Evolutionary conservation across 768 basidiomycete species (phyloP).

Genomic region (Boletus vinaceobasis): DNA sequence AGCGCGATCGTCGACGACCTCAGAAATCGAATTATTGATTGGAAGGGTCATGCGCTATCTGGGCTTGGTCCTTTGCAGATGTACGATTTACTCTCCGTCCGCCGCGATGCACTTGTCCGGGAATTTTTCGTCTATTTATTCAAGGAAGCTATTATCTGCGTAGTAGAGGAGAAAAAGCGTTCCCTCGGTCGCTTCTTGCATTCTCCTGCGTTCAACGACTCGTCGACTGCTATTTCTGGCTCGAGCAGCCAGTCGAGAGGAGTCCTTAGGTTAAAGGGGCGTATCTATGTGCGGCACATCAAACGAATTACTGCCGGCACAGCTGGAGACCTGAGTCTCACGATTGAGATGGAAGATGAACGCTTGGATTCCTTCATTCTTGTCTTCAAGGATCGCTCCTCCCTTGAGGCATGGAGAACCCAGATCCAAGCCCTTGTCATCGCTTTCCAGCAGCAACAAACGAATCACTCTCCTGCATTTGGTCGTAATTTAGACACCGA

Average conservation of each 20-base stretch:
- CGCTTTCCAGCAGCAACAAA: constrained; percentile 59
- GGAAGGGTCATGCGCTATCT: constrained; percentile 91
- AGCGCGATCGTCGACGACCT: constrained; percentile 84
- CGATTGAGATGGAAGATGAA: constrained; percentile 98
- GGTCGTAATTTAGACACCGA: constrained; percentile 55
- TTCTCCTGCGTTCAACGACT: constrained; percentile 54
- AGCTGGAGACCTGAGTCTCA: constrained; percentile 84
- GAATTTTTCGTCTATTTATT: constrained; percentile 98
- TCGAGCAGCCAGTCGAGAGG: constrained; percentile 43
- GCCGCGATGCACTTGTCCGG: constrained; percentile 83
- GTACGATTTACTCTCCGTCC: constrained; percentile 87
- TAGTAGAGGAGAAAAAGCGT: constrained; percentile 93
- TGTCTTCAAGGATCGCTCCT: constrained; percentile 88
- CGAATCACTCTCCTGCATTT: constrained; percentile 23
- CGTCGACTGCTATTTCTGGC: constrained; percentile 39
- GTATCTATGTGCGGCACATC: constrained; percentile 95
- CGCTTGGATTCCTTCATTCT: constrained; percentile 91
- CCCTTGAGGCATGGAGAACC: constrained; percentile 83
- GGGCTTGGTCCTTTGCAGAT: constrained; percentile 87
- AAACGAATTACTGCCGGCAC: constrained; percentile 81
- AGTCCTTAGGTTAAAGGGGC: constrained; percentile 86
- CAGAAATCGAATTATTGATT: constrained; percentile 86
- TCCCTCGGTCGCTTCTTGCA: constrained; percentile 73
- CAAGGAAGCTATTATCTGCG: constrained; percentile 96
- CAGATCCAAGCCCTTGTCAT: constrained; percentile 79